Evolutionary conservation across 1,284 basidiomycete genomes (phyloP).

Genomic region (Rhodotorula sp.): DNA sequence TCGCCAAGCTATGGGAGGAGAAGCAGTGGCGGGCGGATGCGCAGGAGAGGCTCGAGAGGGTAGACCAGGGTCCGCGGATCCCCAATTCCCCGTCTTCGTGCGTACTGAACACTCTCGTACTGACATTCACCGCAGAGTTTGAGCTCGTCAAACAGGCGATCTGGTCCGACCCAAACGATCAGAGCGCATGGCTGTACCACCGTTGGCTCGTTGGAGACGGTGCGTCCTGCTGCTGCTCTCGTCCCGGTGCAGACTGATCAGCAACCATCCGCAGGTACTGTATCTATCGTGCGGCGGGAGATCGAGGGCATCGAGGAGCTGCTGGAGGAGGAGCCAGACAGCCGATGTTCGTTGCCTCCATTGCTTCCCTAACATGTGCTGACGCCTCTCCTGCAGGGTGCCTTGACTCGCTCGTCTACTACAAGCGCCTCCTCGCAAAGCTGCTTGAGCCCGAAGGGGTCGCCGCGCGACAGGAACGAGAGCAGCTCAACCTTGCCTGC

Average conservation of each 20-base stretch:
- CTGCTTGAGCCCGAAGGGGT: slow-evolving; percentile 10
- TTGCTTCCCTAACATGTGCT: background rate
- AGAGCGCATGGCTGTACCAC: slow-evolving; percentile 98
- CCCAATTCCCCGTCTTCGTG: no score
- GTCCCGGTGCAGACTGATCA: background rate
- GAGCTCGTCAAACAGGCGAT: slow-evolving; percentile 90
- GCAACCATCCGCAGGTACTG: slow-evolving; percentile 57
- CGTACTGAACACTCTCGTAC: background rate
- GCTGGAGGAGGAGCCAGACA: slow-evolving; percentile 85
- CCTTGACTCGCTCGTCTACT: slow-evolving; percentile 69
- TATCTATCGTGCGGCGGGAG: slow-evolving; percentile 70
- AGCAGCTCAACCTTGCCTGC: slow-evolving; percentile 58
- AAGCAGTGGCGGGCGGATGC: slow-evolving; percentile 58
- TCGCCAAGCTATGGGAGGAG: slow-evolving; percentile 67
- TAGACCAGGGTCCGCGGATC: slow-evolving; percentile 40
- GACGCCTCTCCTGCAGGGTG: slow-evolving; percentile 66
- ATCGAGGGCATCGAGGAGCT: slow-evolving; percentile 79
- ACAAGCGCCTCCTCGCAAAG: slow-evolving; percentile 28
- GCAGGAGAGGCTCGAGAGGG: slow-evolving; percentile 17
- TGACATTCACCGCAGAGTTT: slow-evolving; percentile 61
- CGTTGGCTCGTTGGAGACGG: slow-evolving; percentile 73
- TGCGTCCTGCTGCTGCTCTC: background rate
- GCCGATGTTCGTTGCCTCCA: slow-evolving; percentile 70
- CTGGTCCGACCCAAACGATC: slow-evolving; percentile 94
- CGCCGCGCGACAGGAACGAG: slow-evolving; percentile 46